Conservation (phyloP, 768 basidiomycete genomes). For the Pholiota conissans region DNA sequence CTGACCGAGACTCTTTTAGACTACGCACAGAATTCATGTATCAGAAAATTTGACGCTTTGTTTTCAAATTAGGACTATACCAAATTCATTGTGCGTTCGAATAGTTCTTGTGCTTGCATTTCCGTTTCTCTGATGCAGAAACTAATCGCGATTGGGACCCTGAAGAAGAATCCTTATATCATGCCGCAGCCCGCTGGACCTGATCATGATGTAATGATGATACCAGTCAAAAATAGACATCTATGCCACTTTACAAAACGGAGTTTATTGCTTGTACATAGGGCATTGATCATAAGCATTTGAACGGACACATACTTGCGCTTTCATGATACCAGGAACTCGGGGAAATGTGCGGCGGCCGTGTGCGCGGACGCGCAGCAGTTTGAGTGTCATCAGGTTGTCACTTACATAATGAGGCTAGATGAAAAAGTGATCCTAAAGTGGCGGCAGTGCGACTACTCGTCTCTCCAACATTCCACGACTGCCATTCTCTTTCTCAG, state of each 20-base stretch:
- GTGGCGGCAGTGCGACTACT: background rate
- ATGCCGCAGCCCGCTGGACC: background rate
- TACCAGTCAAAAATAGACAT: no score
- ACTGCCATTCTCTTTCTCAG: slow-evolving; percentile 3
- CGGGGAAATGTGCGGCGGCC: background rate
- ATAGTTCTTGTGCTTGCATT: no score
- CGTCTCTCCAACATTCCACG: background rate
- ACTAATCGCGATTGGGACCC: no score
- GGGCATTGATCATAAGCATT: no score
- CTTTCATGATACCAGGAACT: no score
- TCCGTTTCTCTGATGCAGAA: no score
- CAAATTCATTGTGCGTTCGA: no score
- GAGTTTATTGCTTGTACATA: no score
- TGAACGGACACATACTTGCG: no score
- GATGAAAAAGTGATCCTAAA: background rate
- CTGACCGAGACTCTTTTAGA: slow-evolving; percentile 25
- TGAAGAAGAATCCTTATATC: no score
- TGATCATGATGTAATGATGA: background rate
- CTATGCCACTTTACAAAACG: no score
- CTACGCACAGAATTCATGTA: slow-evolving; percentile 41
- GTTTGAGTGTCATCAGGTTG: background rate
- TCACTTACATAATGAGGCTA: slow-evolving; percentile 3
- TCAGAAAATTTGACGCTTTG: slow-evolving; percentile 36
- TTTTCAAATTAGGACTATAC: slow-evolving; percentile 25
- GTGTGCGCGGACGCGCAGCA: background rate